phyloP scores from a whole-genome alignment of 805 yeast genomes.

The Ogataea henricii region DNA sequence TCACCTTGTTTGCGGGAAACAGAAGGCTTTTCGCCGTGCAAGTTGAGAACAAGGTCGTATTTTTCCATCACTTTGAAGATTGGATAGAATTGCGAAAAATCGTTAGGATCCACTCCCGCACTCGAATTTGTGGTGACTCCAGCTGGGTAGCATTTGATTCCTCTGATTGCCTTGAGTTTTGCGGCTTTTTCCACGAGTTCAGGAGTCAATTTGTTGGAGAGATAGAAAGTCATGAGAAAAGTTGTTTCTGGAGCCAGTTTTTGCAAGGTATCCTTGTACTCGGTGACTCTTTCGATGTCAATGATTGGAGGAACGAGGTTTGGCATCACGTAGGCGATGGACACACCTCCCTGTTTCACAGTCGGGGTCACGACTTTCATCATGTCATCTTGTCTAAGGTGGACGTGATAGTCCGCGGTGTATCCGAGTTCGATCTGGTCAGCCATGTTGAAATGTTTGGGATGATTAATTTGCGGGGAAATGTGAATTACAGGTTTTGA shows the following conservation, averaged over 20 bases:
- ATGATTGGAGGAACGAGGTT: conserved; percentile 92
- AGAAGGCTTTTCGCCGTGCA: conserved; percentile 95
- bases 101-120: conserved; percentile 92
- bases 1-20: conserved; percentile 32
- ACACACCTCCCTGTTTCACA: conserved; percentile 84
- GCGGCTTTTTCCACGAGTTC: conserved; percentile 83
- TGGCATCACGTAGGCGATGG: conserved; percentile 95
- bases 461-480: background rate
- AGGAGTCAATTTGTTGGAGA: conserved; percentile 79
- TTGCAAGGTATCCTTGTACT: conserved; percentile 67
- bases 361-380: conserved; percentile 91
- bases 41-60: conserved; percentile 73
- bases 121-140: conserved; percentile 98
- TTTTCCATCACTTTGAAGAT: conserved; percentile 86
- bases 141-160: conserved; percentile 97
- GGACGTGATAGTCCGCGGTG: conserved; percentile 94
- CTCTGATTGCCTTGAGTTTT: conserved; percentile 63
- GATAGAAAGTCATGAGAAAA: conserved; percentile 87
- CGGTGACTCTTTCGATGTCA: conserved; percentile 66
- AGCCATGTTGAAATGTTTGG: background rate
- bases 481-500: background rate
- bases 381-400: conserved; percentile 91
- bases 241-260: conserved; percentile 77
- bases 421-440: conserved; percentile 55
- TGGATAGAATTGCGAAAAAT: conserved; percentile 86